Evolutionary conservation across 2,329 filamentous ascomycete species (phyloP).

Genomic region (Ascochyta pisi): DNA sequence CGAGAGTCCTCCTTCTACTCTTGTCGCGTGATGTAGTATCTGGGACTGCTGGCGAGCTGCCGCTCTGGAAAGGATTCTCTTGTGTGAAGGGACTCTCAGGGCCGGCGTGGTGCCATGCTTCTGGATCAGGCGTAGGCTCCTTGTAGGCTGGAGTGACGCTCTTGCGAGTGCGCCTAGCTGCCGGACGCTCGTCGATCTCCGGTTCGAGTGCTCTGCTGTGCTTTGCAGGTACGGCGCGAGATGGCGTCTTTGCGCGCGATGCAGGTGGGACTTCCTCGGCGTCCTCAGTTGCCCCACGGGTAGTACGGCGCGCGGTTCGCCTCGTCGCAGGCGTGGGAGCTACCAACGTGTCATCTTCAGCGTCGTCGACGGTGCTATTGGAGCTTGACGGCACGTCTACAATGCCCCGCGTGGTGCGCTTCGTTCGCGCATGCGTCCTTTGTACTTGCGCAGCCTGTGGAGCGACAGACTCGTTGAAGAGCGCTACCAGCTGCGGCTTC

Average conservation of each 20-base stretch:
- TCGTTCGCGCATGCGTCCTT: conserved; percentile 75
- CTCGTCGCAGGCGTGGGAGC: conserved; percentile 51
- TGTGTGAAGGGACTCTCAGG: conserved; percentile 77
- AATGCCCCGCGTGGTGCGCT: conserved; percentile 88
- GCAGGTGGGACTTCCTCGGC: conserved; percentile 19
- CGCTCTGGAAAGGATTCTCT: conserved; percentile 93
- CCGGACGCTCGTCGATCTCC: conserved; percentile 44
- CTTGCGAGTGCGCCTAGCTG: conserved; percentile 47
- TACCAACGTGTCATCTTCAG: conserved; percentile 52
- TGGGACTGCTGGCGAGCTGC: conserved; percentile 68
- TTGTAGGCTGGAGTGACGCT: conserved; percentile 52
- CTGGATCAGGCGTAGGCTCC: conserved; percentile 58
- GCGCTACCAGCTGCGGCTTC: conserved; percentile 83
- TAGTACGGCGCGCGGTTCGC: conserved; percentile 41
- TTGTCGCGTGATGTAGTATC: conserved; percentile 51
- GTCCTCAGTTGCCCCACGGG: conserved; percentile 54
- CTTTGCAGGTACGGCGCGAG: conserved; percentile 52
- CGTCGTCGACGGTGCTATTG: conserved; percentile 66
- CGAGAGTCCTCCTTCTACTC: conserved; percentile 59
- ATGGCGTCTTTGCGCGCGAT: conserved; percentile 43
- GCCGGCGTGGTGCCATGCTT: conserved; percentile 50
- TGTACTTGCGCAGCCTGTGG: conserved; percentile 81
- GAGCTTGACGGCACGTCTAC: conserved; percentile 70
- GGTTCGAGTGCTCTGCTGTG: conserved; percentile 51
- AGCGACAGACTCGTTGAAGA: conserved; percentile 80